Evolutionary conservation across 306 rosid genomes (phyloP), one percentile per base, ranked within the genome.

Genomic region (Cucumis cinereus): DNA sequence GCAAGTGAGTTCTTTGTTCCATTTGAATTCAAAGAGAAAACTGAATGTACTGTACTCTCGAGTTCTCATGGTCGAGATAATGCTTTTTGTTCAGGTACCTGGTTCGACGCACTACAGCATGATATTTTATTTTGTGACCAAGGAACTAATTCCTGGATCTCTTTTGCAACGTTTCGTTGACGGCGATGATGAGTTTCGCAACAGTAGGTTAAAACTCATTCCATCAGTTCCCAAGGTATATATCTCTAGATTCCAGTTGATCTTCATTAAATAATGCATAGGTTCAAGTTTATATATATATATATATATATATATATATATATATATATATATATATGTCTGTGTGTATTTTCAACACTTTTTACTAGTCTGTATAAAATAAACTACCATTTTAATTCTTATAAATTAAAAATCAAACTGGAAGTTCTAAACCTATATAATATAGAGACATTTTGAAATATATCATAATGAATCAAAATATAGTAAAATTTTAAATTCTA

Each of bases 221-320:
- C 99, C 99, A 74, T 94, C 99, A 15, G 99, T 94, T 75, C 93
- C 96, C 53, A 90, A 94, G 99, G 99, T 93, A 86, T 67, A 49
- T 77, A 61, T 80, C 24, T 63, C 73, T 63, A 15, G 19, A 41
- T 1, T 58, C 73, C 63, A 15, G 10, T 68, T 9, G 14, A 70
- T 71, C 76, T 71, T 45, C 75, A 45, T 43, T 23, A 43, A 7
- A 2, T n/a, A 69, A 69, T 23, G 35, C 36, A 3, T 24, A 45
- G 36, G 20, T 69, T 20, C 49, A n/a, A 23, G 3, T 30, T 30
- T 30, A 26, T 26, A 26, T 2, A 26, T 26, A 26, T 26, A 26
- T 26, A 26, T 26, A 26, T 2, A 26, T 2, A 26, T 26, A 26
- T 2, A 26, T 26, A 26, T 26, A 26, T 26, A 26, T 26, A 26